Base-by-base conservation (phyloP, 2,329 filamentous ascomycete genomes). In the Botrytis sinoallii region DNA sequence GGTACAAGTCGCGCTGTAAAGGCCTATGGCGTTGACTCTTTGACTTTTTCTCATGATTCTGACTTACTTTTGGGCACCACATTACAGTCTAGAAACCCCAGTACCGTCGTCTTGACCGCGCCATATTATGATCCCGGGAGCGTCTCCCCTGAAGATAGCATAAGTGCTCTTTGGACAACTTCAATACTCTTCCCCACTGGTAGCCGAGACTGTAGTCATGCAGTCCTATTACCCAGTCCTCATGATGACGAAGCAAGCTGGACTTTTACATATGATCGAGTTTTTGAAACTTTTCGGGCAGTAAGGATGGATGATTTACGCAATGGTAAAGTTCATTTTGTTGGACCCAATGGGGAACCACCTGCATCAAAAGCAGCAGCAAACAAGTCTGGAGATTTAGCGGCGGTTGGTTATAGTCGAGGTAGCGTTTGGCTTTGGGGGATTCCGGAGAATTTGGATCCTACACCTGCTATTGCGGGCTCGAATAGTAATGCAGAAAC, bases 111-210 rank as follows among this genome's bases (percentile, higher is more conserved):
- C 67, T 86, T 96, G 48, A 73, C 71, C 25, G 92, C 92, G 0
- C 93, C 93, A 1, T 94, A 94, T 79, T 94, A 93, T 81, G 91
- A 93, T 60, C 92, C 90, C 0, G 91, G 91, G 52, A 89, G 88
- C 76, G 86, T 89, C 68, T 85, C 91, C 75, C 87, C 85, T 20
- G 90, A 91, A 74, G 89, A 93, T 74, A 88, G 90, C 75, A 87
- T 94, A 75, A 92, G 91, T 80, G 88, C 91, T 38, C 87, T 95
- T 79, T 96, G 93, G 93, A 95, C 93, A 10, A 94, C 92, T 0
- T 94, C 94, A 48, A 95, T 96, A 64, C 84, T 96, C 4, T 95
- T 95, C 73, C 93, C 93, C 5, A 93, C 94, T 77, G 91, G 90
- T n/a, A 93, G 91, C 77, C 88, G 90, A 68, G 91, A 93, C 77